Evolutionary conservation across 2,329 filamentous ascomycete genomes (phyloP).

Genomic region (Aspergillus clavatus): DNA sequence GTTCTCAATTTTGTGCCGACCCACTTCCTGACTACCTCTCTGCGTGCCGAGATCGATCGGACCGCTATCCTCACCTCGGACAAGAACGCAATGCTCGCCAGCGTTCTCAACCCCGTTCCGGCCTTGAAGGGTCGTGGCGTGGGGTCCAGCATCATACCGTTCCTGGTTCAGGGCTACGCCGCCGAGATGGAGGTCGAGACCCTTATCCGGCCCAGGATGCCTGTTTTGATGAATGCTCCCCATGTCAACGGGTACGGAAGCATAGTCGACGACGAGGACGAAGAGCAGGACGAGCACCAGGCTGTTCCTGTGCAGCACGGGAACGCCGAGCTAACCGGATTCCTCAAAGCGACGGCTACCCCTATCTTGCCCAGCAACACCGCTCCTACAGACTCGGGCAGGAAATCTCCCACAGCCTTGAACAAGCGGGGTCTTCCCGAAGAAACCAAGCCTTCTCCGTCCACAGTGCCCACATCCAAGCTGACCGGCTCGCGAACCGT

Average conservation of each 20-base stretch:
- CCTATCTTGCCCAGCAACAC: constrained; percentile 11
- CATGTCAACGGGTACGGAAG: constrained; percentile 24
- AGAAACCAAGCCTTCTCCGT: constrained; percentile 16
- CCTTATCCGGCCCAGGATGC: constrained; percentile 54
- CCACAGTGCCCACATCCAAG: no score
- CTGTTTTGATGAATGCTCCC: constrained; percentile 34
- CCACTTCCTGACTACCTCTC: constrained; percentile 61
- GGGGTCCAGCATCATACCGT: constrained; percentile 72
- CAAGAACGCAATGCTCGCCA: constrained; percentile 71
- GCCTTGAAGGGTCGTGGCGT: constrained; percentile 57
- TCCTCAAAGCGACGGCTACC: constrained; percentile 20
- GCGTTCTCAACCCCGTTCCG: constrained; percentile 71
- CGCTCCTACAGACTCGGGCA: constrained; percentile 10
- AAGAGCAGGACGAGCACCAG: constrained; percentile 26
- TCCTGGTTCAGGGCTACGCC: constrained; percentile 64
- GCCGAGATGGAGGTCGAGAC: constrained; percentile 65
- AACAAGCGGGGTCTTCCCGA: constrained; percentile 29
- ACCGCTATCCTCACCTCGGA: constrained; percentile 68
- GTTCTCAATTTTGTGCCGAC: constrained; percentile 62
- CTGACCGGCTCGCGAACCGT: no score
- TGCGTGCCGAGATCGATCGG: constrained; percentile 73
- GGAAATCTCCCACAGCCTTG: constrained; percentile 9
- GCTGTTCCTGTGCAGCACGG: constrained; percentile 10
- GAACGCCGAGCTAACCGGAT: constrained; percentile 17
- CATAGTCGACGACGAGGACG: constrained; percentile 27